Conservation (phyloP, 306 rosid genomes). For the Ammopiptanthus mongolicus region DNA sequence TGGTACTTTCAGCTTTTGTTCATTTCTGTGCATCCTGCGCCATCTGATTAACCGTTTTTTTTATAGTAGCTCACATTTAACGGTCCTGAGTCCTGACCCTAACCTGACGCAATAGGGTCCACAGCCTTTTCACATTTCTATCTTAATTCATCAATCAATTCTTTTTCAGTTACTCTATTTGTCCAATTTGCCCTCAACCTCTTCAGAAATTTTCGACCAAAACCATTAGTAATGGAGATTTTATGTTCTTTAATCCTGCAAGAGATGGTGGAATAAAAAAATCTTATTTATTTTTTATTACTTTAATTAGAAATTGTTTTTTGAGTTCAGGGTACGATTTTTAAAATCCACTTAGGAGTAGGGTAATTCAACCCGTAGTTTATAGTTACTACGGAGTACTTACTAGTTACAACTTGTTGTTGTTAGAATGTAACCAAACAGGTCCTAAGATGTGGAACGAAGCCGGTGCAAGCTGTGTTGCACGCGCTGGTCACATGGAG, state of each 20-base stretch:
- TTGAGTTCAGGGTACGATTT: not conserved
- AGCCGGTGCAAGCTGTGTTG: not conserved
- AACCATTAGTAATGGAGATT: too few species aligned
- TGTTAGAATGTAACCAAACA: not conserved
- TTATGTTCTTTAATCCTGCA: too few species aligned
- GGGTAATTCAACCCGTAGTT: too few species aligned
- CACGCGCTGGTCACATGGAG: slow-evolving; percentile 16
- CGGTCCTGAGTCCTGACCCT: slow-evolving; percentile 9
- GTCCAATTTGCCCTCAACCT: slow-evolving; percentile 6
- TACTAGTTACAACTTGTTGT: too few species aligned
- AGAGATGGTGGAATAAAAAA: not conserved
- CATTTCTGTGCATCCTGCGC: not conserved
- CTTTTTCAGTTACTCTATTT: not conserved
- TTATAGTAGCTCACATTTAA: slow-evolving; percentile 25
- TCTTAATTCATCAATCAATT: not conserved
- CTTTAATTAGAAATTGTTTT: not conserved
- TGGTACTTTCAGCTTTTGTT: slow-evolving; percentile 44
- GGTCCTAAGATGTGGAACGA: not conserved
- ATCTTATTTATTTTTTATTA: not conserved
- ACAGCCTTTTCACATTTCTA: not conserved
- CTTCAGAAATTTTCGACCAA: too few species aligned
- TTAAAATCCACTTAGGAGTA: not conserved
- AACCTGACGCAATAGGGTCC: slow-evolving; percentile 24
- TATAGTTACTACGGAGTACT: too few species aligned
- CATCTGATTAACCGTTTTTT: slow-evolving; percentile 16